Evolutionary conservation across 2,329 filamentous ascomycete species (phyloP), one percentile per base, ranked within the genome.

Genomic region (Cordyceps tenuipes): DNA sequence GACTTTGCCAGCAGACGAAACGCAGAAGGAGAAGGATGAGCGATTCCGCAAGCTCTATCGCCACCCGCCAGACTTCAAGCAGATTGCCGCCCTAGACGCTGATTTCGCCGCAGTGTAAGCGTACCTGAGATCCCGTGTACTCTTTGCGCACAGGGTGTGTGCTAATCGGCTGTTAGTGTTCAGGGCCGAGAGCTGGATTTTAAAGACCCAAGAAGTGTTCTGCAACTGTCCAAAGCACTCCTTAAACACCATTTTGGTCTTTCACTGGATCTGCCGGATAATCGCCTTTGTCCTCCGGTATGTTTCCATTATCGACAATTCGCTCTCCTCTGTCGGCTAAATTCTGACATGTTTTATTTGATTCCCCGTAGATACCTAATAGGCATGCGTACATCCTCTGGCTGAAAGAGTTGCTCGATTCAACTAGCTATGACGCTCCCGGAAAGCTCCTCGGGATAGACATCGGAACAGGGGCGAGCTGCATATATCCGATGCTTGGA

Each of bases 351-450:
- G 26, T 29, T 36, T 36, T 2, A 9, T 36, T 3, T 13, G 9
- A 4, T 36, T 13, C 12, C 34, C 12, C 12, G 7, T 36, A 63
- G 81, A 78, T 84, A 1, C 79, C 81, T 0, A 83, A 83, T 62
- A 85, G 91, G 54, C 87, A 95, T 71, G 94, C 93, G 68, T 99
- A 99, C 71, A 84, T 97, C 21, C 76, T 92, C 9, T 97, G 92
- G 91, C 77, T 97, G 1, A 91, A 96, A 67, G 79, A 82, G 3
- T 81, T 99, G 0, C 70, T 97, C 7, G 91, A 96, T 68, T 86
- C 84, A 1, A 88, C 86, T 0, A 76, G 76, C 0, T 87, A 84
- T 64, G 73, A 80, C 2, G 67, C 71, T 3, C 68, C 71, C 2
- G 75, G 82, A n/a, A 74, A 79, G 47, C 77, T 91, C 2, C 70